Conservation (phyloP, 768 basidiomycete genomes). For the Serendipita sp. region DNA sequence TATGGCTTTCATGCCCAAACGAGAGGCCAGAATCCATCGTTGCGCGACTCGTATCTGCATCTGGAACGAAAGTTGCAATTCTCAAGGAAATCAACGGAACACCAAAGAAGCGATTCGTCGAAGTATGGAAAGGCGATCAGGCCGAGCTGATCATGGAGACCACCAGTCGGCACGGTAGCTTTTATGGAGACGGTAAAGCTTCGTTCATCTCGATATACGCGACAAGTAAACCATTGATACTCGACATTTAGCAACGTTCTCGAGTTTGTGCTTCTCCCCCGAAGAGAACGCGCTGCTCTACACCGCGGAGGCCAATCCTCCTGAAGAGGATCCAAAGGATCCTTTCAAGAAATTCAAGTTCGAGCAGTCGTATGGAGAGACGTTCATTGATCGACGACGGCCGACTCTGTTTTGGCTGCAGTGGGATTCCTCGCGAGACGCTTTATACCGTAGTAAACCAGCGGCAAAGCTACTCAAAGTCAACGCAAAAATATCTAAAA, state of each 20-base stretch:
- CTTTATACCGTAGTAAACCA: background rate
- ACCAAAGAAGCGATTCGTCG: constrained; percentile 35
- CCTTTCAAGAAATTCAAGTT: constrained; percentile 34
- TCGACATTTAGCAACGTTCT: constrained; percentile 30
- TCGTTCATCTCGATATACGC: background rate
- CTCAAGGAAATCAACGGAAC: constrained; percentile 25
- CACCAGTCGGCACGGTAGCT: constrained; percentile 39
- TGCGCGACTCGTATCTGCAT: constrained; percentile 29
- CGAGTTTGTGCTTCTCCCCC: constrained; percentile 37
- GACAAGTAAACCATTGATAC: too few relatives aligned
- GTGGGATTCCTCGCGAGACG: constrained; percentile 21
- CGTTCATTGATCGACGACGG: constrained; percentile 33
- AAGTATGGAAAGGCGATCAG: constrained; percentile 37
- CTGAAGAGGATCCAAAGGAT: constrained; percentile 16
- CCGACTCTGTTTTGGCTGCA: constrained; percentile 41
- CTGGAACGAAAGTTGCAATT: constrained; percentile 27
- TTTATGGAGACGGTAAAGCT: constrained; percentile 42
- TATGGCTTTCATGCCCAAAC: background rate
- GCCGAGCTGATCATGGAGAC: constrained; percentile 39
- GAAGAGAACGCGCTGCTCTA: constrained; percentile 41
- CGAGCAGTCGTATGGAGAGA: constrained; percentile 48
- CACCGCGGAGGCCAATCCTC: constrained; percentile 38
- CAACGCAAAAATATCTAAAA: background rate
- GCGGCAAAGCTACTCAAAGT: background rate
- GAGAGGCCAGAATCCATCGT: constrained; percentile 12